Percentiles rank a stretch among this genome's conserved stretches.
Conservation (phyloP, 441 rosid species). For the Arabidopsis lyrata region DNA sequence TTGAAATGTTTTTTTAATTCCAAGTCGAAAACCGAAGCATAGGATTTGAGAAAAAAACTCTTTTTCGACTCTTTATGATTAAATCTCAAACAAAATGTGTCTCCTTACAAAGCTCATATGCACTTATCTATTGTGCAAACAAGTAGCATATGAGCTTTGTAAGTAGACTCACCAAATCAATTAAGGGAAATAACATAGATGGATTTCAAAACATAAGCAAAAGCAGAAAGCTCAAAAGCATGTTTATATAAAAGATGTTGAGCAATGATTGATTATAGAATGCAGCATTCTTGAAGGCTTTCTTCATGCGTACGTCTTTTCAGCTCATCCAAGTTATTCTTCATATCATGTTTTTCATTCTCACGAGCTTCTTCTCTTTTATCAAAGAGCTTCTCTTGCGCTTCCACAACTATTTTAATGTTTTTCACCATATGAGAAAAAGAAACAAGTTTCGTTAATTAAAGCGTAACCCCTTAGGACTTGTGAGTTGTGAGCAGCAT, state of each 20-base stretch:
- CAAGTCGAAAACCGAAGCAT: too few species aligned
- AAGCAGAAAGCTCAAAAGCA: not conserved
- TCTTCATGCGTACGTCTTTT: not conserved
- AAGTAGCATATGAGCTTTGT: not conserved
- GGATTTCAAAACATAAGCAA: not conserved
- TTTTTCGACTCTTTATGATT: too few species aligned
- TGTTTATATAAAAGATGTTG: not conserved
- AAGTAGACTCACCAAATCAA: not conserved
- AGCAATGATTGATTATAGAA: not conserved
- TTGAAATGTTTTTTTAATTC: too few species aligned
- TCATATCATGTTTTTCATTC: not conserved
- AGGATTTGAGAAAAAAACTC: too few species aligned
- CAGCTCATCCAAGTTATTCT: not conserved
- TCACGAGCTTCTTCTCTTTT: not conserved
- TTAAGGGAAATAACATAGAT: not conserved
- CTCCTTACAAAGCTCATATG: not conserved
- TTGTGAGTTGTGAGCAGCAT: not conserved
- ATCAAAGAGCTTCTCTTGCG: not conserved
- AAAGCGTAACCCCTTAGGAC: not conserved
- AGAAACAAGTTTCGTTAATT: not conserved
- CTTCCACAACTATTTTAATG: not conserved
- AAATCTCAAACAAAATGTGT: too few species aligned
- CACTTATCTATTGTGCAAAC: not conserved
- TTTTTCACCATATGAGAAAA: not conserved
- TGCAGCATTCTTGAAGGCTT: not conserved